phyloP scores from a whole-genome alignment of 306 rosid species.

The Trichosanthes truncata region DNA sequence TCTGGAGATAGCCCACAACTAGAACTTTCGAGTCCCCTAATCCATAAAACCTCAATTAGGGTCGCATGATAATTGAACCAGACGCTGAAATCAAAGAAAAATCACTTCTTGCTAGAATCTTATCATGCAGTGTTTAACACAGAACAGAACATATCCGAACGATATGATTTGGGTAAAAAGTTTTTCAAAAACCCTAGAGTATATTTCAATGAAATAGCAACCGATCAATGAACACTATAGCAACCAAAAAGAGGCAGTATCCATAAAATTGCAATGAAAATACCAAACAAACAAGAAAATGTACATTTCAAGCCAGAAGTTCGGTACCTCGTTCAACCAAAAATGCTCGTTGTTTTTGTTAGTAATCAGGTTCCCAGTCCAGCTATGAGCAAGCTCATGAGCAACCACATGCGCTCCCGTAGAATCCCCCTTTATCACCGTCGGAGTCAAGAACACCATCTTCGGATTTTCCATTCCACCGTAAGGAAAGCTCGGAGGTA shows the following conservation, averaged over 20 bases:
- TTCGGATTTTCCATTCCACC: slow-evolving; percentile 98
- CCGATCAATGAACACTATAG: not conserved
- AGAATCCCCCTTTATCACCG: slow-evolving; percentile 80
- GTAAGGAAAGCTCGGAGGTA: slow-evolving; percentile 91
- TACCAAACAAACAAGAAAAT: not conserved
- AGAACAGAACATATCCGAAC: not conserved
- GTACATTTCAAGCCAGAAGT: not conserved
- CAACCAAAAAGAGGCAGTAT: not conserved
- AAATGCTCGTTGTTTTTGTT: slow-evolving; percentile 86
- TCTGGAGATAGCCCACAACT: not conserved
- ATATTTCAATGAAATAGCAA: not conserved
- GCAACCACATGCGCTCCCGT: slow-evolving; percentile 89
- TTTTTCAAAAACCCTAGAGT: not conserved
- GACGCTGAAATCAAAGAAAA: not conserved
- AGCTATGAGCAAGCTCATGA: slow-evolving; percentile 92
- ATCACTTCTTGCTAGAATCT: not conserved
- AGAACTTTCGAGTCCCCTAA: not conserved
- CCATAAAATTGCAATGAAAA: not conserved
- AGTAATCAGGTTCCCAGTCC: slow-evolving; percentile 96
- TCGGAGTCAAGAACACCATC: slow-evolving; percentile 88
- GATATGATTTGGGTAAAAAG: not conserved
- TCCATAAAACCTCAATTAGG: not conserved
- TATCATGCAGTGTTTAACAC: not conserved
- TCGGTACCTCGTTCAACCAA: slow-evolving; percentile 84
- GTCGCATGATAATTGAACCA: not conserved